Conservation (phyloP, 2,329 filamentous ascomycete species). For the Cladophialophora yegresii region DNA sequence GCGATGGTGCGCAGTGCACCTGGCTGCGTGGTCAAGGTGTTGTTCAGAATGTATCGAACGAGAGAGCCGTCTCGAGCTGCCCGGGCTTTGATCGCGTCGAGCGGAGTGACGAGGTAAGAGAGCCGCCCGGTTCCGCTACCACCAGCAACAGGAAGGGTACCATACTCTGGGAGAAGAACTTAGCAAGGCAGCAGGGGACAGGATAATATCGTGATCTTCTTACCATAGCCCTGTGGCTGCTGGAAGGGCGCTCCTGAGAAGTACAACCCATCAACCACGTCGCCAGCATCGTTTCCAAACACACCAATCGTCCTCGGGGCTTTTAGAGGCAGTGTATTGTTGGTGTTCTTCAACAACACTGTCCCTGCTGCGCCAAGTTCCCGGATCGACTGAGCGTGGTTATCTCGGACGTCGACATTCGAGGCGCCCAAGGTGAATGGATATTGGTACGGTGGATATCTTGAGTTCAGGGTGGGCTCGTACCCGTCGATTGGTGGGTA, state of each 20-base stretch:
- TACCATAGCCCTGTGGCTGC: constrained; percentile 25
- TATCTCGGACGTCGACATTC: constrained; percentile 52
- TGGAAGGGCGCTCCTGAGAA: constrained; percentile 21
- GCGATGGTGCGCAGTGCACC: constrained; percentile 18
- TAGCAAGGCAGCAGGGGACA: constrained; percentile 6
- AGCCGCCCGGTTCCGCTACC: constrained; percentile 40
- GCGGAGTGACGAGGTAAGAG: constrained; percentile 39
- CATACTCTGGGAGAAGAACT: constrained; percentile 21
- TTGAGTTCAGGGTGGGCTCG: constrained; percentile 24
- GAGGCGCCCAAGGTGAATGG: constrained; percentile 22
- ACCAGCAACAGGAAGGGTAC: constrained; percentile 37
- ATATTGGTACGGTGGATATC: constrained; percentile 19
- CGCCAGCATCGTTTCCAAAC: constrained; percentile 52
- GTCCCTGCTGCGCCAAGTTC: constrained; percentile 61
- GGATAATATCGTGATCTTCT: constrained; percentile 65
- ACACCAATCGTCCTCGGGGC: constrained; percentile 50
- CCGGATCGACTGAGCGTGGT: constrained; percentile 43
- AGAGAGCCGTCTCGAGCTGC: constrained; percentile 36
- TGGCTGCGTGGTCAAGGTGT: constrained; percentile 40
- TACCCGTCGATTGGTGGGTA: constrained; percentile 34
- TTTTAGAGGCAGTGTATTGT: constrained; percentile 54
- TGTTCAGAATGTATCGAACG: constrained; percentile 47
- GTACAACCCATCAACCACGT: constrained; percentile 27
- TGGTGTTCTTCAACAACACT: constrained; percentile 57
- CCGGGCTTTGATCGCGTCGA: constrained; percentile 39